Evolutionary conservation across 805 yeast species (phyloP).

Genomic region (Saturnispora saitoi): DNA sequence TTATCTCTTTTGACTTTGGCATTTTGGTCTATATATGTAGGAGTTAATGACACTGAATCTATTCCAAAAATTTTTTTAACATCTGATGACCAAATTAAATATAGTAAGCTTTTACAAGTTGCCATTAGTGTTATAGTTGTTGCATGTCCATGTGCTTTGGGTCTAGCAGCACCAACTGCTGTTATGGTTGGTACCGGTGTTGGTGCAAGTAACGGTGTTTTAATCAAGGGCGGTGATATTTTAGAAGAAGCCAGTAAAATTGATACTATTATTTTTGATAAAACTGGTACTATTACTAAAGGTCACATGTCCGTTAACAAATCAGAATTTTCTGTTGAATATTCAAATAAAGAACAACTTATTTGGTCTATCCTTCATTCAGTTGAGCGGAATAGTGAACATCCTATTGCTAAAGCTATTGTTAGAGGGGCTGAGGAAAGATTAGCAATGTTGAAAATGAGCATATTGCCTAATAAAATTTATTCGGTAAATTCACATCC

Average conservation of each 20-base stretch:
- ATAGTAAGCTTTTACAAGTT: slow-evolving; percentile 43
- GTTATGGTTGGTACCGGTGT: slow-evolving; percentile 98
- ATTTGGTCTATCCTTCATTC: slow-evolving; percentile 48
- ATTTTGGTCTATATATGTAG: slow-evolving; percentile 43
- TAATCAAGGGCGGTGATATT: slow-evolving; percentile 89
- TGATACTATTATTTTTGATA: slow-evolving; percentile 73
- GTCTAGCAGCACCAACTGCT: slow-evolving; percentile 97
- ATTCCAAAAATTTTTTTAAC: slow-evolving; percentile 25
- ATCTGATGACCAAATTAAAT: slow-evolving; percentile 15
- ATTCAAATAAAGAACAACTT: slow-evolving; percentile 19
- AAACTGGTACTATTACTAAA: slow-evolving; percentile 89
- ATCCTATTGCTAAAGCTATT: slow-evolving; percentile 79
- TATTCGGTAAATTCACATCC: slow-evolving; percentile 30
- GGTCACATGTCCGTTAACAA: slow-evolving; percentile 56
- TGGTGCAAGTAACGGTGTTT: slow-evolving; percentile 82
- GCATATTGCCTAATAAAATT: slow-evolving; percentile 17
- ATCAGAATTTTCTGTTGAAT: slow-evolving; percentile 16
- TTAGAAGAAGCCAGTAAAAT: slow-evolving; percentile 65
- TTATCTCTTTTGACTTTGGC: slow-evolving; percentile 61
- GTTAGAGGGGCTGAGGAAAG: slow-evolving; percentile 25
- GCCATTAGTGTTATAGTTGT: slow-evolving; percentile 91
- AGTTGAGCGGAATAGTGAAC: slow-evolving; percentile 68
- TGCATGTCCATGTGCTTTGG: slow-evolving; percentile 98
- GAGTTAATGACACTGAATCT: slow-evolving; percentile 6
- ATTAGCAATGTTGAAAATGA: slow-evolving; percentile 2